A percentile compares a stretch with the other conserved stretches of the same genome.
phyloP scores from a whole-genome alignment of 306 rosid genomes.

The Lathyrus aphaca region DNA sequence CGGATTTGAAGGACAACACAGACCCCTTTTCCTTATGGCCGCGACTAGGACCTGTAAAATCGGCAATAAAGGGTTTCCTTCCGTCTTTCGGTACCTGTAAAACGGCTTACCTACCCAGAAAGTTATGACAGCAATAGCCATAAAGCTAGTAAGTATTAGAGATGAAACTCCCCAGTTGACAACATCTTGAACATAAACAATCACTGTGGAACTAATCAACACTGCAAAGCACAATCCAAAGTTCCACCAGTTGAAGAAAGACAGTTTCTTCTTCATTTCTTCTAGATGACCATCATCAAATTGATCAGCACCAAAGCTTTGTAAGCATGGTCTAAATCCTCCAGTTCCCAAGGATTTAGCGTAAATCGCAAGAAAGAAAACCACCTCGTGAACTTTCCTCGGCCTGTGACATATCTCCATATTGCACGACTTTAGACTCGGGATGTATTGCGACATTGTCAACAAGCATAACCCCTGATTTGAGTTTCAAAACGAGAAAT shows the following conservation, averaged over 20 bases:
- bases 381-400: conserved; percentile 56
- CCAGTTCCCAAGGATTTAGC: conserved; percentile 54
- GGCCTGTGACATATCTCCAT: conserved; percentile 35
- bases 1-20: conserved; percentile 40
- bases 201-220: conserved; percentile 46
- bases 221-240: conserved; percentile 43
- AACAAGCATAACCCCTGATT: conserved; percentile 51
- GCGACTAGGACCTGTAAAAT: conserved; percentile 52
- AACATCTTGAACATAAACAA: conserved; percentile 52
- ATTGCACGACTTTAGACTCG: conserved; percentile 50
- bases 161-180: conserved; percentile 52
- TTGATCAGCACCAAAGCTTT: conserved; percentile 65
- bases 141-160: conserved; percentile 42
- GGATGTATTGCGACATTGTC: conserved; percentile 54
- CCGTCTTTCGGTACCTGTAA: conserved; percentile 46
- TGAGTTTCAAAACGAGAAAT: background rate
- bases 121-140: conserved; percentile 43
- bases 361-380: conserved; percentile 53
- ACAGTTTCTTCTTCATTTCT: conserved; percentile 58
- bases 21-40: conserved; percentile 55
- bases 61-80: conserved; percentile 49
- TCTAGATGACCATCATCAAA: conserved; percentile 50
- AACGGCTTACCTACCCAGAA: conserved; percentile 49
- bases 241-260: conserved; percentile 61
- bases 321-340: conserved; percentile 55